Evolutionary conservation across 2,329 filamentous ascomycete genomes (phyloP).

Genomic region (Aspergillus tubingensis): DNA sequence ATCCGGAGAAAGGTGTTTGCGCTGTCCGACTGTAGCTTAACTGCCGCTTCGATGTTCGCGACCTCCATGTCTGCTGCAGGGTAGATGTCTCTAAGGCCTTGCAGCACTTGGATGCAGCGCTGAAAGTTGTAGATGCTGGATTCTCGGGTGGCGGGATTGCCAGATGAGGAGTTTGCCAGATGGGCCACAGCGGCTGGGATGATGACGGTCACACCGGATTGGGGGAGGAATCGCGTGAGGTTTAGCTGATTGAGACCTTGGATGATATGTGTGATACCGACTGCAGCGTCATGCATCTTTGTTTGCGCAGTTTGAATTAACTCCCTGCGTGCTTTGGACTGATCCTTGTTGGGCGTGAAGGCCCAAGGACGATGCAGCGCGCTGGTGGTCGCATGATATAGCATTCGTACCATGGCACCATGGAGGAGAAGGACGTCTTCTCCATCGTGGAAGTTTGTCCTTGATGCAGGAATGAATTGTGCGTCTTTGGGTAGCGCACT

Average conservation of each 20-base stretch:
- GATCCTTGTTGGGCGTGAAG: constrained; percentile 59
- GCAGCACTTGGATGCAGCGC: constrained; percentile 82
- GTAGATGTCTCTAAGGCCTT: constrained; percentile 79
- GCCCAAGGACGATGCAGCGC: constrained; percentile 85
- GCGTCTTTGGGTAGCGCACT: constrained; percentile 69
- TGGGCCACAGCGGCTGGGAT: constrained; percentile 88
- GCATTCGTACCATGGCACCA: constrained; percentile 82
- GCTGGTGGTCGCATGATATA: constrained; percentile 86
- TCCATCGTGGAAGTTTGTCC: constrained; percentile 58
- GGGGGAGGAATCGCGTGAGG: constrained; percentile 75
- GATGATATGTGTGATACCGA: constrained; percentile 77
- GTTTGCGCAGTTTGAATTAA: constrained; percentile 72
- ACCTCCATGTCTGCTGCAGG: constrained; percentile 76
- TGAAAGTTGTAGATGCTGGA: constrained; percentile 74
- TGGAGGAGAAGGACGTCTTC: constrained; percentile 62
- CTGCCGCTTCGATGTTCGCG: constrained; percentile 38
- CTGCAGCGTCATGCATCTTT: constrained; percentile 78
- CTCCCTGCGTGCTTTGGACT: constrained; percentile 48
- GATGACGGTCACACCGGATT: constrained; percentile 81
- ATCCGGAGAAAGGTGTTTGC: constrained; percentile 34
- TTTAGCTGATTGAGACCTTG: constrained; percentile 69
- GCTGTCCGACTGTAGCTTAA: constrained; percentile 32
- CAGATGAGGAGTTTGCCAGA: constrained; percentile 80
- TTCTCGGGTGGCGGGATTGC: constrained; percentile 67
- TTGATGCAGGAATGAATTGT: constrained; percentile 64